Evolutionary conservation across 768 basidiomycete species (phyloP), one percentile per base, ranked within the genome.

Genomic region (Mycena chlorophos): DNA sequence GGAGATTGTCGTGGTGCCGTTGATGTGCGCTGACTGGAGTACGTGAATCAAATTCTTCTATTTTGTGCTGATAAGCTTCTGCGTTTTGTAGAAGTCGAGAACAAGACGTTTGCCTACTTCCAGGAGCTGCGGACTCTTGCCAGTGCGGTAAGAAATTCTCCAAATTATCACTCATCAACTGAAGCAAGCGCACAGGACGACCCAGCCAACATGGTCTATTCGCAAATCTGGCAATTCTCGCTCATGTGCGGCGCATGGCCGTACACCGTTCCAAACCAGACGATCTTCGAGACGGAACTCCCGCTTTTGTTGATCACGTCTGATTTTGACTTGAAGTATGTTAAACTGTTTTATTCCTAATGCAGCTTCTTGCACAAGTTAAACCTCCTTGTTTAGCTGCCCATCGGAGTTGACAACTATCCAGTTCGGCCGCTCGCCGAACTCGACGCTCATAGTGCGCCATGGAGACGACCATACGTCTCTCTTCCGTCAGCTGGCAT

Each of bases 391-490:
- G 6, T 38, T 8, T 22, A 60, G 58, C 22, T 31, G 43, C 5
- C 55, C 58, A 6, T 52, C 58, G 34, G 57, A 59, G 38, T 30
- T 51, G 5, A 43, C 57, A 2, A 60, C 59, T 6, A 57, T 56
- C 29, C 38, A 43, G 1, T 56, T 45, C 43, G 34, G 52, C 27
- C 55, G 53, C 43, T 19, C 59, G 5, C 59, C 59, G 17, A 52
- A 57, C 1, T 31, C 55, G 5, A 47, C 52, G 6, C 51, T 60
- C 19, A 38, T 60, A 2, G 46, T 60, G 29, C 25, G 59, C 6
- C 55, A 56, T 37, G 59, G 59, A 12, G 59, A 60, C 19, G 51
- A 54, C 56, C 51, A 70, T 60, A 37, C 63, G 60, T 23, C 63
- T 57, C 8, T 54, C n/a, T n/a, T n/a, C n/a, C n/a, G n/a, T 31